Percentiles rank a stretch among this genome's conserved stretches.
Evolutionary conservation across 805 yeast species (phyloP).

Genomic region (Saturnispora galanensis): DNA sequence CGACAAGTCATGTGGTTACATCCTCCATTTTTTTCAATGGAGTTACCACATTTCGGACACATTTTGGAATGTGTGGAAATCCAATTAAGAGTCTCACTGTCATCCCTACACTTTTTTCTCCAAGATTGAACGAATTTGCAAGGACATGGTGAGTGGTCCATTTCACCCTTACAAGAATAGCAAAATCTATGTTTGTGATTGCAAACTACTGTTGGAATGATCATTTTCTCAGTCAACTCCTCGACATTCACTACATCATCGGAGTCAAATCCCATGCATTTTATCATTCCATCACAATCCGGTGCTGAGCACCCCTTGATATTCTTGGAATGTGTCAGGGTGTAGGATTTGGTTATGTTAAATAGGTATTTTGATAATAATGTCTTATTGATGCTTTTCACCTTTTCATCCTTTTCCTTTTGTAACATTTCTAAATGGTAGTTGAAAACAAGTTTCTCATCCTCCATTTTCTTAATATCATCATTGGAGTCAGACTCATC

Average conservation of each 20-base stretch:
- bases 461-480: constrained; percentile 8
- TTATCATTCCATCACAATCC: constrained; percentile 59
- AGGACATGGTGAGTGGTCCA: constrained; percentile 74
- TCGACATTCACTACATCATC: constrained; percentile 19
- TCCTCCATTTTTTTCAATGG: constrained; percentile 91
- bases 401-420: constrained; percentile 18
- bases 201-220: constrained; percentile 66
- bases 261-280: constrained; percentile 25
- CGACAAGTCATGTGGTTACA: constrained; percentile 93
- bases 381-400: constrained; percentile 18
- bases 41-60: constrained; percentile 73
- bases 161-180: constrained; percentile 57
- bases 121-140: constrained; percentile 61
- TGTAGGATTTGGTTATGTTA: constrained; percentile 37
- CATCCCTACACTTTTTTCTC: constrained; percentile 74
- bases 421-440: constrained; percentile 18
- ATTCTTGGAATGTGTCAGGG: constrained; percentile 37
- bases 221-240: constrained; percentile 18
- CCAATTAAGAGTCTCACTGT: constrained; percentile 85
- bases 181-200: constrained; percentile 63
- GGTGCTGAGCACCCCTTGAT: constrained; percentile 80
- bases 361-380: constrained; percentile 32
- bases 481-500: constrained; percentile 7
- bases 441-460: constrained; percentile 12
- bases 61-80: constrained; percentile 71